Evolutionary conservation across 208 protist species (phyloP), one percentile per base, ranked within the genome.

Genomic region (Acanthamoeba lugdunensis): DNA sequence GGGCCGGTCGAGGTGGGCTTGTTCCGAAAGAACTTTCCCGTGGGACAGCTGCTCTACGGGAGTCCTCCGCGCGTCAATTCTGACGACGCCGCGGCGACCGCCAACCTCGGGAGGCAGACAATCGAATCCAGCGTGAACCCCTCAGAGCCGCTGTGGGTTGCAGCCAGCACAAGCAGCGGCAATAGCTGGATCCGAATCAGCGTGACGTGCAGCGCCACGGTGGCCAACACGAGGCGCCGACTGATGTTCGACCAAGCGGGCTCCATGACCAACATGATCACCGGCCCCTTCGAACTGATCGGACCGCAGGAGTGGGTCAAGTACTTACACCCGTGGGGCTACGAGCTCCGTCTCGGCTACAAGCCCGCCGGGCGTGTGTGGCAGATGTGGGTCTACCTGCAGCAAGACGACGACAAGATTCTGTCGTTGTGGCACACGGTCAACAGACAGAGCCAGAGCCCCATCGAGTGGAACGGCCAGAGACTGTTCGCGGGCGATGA

Each of bases 221-320:
- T 16, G n/a, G 25, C 63, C 63, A 69, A 69, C 63, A 69, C 63
- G 25, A 0, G 25, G 8, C 63, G 63, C 1, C 63, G 63, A 3
- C 61, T 69, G 23, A 0, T 2, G 61, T 28, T 69, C 61, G 61
- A 69, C 61, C 23, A 23, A 13, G 6, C 97, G 97, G 58, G 95
- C 96, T 25, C 18, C 56, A 18, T 23, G 0, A 61, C 56, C 56
- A 61, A 61, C 56, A 61, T 61, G 56, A 61, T 61, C 56, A 61
- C 56, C 21, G 56, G 56, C 13, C 56, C 56, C 56, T 61, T 61
- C 56, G 56, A 61, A 61, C 56, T 61, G 56, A 61, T 61, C 6
- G 56, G 56, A 61, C 56, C 56, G 6, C 56, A 61, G 56, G 56
- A 61, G 56, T 61, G 56, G 56, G 56, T 61, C 56, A 61, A 61